Evolutionary conservation across 2,329 filamentous ascomycete species (phyloP), one percentile per base, ranked within the genome.

Genomic region (Colletotrichum neosansevieriae): DNA sequence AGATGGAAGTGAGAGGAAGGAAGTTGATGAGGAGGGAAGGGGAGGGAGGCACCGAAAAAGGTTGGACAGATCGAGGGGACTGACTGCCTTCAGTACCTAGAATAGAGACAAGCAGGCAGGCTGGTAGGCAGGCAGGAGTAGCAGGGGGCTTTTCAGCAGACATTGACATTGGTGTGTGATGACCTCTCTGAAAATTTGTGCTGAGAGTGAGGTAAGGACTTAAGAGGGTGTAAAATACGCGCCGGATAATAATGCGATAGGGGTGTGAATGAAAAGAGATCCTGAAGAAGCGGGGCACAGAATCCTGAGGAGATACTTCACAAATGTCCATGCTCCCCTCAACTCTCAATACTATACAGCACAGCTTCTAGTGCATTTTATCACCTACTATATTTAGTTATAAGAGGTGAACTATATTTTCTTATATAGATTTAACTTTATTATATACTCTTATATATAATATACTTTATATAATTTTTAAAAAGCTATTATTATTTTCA

Each of bases 131-230:
- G 50, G 9, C 29, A 36, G 42, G 19, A 15, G 60, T 36, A 40
- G 42, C 40, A 44, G 64, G 36, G 51, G 24, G 42, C 42, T 36
- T 17, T 50, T 32, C 63, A 59, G 53, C 58, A 58, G 67, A 49
- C 67, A 17, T 51, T 40, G 67, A 49, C 67, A 17, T 51, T 40
- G 67, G 50, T 51, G 63, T 67, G 63, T 58, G 65, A 67, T 54
- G 51, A 57, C 56, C 19, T 63, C 21, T 45, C 17, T 44, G 54
- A 68, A 70, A 70, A 64, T 68, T 70, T 62, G 24, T 64, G 54
- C 36, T 64, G 47, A 40, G 44, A 21, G 53, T 24, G 54, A 21
- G 40, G 50, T 7, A 29, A 42, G 4, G 21, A 13, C 1, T 29
- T 29, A 13, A 32, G n/a, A n/a, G 9, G 32, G 24, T 29, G 57